Conservation (phyloP, 2,329 filamentous ascomycete species). For the Aspergillus unguis region DNA sequence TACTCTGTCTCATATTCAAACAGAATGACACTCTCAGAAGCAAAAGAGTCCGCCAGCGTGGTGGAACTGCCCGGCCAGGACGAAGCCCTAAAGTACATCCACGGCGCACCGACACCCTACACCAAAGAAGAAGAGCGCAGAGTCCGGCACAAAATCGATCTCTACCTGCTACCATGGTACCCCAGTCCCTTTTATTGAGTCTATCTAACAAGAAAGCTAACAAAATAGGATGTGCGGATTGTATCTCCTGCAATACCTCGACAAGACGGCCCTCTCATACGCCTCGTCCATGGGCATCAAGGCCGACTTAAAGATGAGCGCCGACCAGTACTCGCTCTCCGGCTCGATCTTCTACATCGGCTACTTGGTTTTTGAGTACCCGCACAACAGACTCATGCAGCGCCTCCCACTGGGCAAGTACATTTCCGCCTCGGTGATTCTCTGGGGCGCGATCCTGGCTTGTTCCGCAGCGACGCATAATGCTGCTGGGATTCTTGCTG, state of each 20-base stretch:
- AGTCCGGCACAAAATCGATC: no score
- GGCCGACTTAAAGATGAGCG: not conserved
- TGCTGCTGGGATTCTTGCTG: not conserved
- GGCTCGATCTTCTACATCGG: slow-evolving; percentile 12
- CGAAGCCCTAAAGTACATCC: no score
- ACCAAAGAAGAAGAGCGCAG: no score
- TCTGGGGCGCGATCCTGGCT: not conserved
- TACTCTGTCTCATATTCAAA: no score
- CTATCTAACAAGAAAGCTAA: no score
- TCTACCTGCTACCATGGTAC: no score
- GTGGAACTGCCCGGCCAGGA: no score
- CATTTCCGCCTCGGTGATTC: not conserved
- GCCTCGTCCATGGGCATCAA: slow-evolving; percentile 5
- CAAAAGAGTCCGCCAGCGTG: no score
- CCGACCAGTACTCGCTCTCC: slow-evolving; percentile 9
- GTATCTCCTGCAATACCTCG: slow-evolving; percentile 16
- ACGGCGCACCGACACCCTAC: no score
- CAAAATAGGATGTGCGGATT: slow-evolving; percentile 5
- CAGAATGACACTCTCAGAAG: no score
- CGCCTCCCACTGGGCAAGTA: not conserved
- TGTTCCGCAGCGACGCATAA: not conserved
- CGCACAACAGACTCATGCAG: not conserved
- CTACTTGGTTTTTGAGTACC: not conserved
- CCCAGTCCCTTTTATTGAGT: no score
- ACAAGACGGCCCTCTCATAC: slow-evolving; percentile 12